A percentile compares a stretch with the other conserved stretches of the same genome.
These are phyloP conservation scores for Tephrocybe rancida DNA, from an alignment of 768 basidiomycete genomes.

Conservation along the genomic window DNA sequence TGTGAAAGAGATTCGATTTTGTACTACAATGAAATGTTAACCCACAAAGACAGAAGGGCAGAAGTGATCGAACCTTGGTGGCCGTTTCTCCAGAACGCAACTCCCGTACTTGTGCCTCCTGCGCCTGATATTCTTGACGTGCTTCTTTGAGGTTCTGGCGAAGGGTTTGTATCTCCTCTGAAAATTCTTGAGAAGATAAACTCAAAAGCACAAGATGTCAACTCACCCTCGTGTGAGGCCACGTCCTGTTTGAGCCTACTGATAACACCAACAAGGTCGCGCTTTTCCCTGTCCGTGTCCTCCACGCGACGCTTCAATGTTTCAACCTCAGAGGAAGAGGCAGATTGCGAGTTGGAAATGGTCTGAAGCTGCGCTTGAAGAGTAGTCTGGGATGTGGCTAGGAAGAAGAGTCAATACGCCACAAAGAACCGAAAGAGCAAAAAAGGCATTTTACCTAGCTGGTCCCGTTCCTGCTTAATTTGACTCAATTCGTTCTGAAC, in stretches of 20 bases:
- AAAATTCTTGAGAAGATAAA: conserved; percentile 12
- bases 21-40: conserved; percentile 53
- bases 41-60: neutral
- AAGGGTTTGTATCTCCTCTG: conserved; percentile 75
- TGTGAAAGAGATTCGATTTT: conserved; percentile 83
- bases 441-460: conserved; percentile 49
- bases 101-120: conserved; percentile 74
- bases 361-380: conserved; percentile 59
- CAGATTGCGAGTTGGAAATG: conserved; percentile 58
- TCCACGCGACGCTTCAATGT: conserved; percentile 62
- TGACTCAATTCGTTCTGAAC: conserved; percentile 57
- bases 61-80: conserved; percentile 54
- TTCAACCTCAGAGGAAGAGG: conserved; percentile 65
- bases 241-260: conserved; percentile 82
- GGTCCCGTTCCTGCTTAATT: conserved; percentile 64
- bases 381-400: conserved; percentile 47
- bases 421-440: conserved; percentile 7
- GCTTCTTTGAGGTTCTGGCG: conserved; percentile 73
- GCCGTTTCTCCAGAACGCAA: conserved; percentile 76
- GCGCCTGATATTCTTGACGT: conserved; percentile 67
- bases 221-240: conserved; percentile 72
- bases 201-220: neutral
- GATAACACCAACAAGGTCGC: conserved; percentile 82
- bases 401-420: conserved; percentile 21
- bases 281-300: conserved; percentile 87